phyloP scores from a whole-genome alignment of 192 early-diverging fungal genomes.

The Podila epigama region DNA sequence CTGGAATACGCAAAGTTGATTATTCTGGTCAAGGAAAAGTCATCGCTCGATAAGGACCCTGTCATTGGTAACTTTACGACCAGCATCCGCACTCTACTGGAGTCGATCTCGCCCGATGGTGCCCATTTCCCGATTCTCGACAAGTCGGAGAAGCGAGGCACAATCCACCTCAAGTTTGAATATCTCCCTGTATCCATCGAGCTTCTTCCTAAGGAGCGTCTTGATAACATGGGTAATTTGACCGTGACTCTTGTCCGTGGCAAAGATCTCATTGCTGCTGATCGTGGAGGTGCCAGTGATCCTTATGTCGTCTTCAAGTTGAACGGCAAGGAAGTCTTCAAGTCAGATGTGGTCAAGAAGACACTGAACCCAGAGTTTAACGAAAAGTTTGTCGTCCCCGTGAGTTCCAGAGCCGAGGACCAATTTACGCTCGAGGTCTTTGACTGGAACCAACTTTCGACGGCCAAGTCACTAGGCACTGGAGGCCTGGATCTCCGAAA shows the following conservation, averaged over 20 bases:
- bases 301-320: conserved; percentile 73
- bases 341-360: conserved; percentile 77
- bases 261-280: conserved; percentile 68
- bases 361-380: conserved; percentile 76
- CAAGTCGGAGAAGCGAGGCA: conserved; percentile 31
- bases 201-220: conserved; percentile 55
- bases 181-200: conserved; percentile 56
- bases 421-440: conserved; percentile 70
- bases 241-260: conserved; percentile 66
- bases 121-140: conserved; percentile 27
- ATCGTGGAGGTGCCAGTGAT: conserved; percentile 76
- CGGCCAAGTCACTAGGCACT: conserved; percentile 65
- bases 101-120: conserved; percentile 21
- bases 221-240: conserved; percentile 72
- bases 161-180: conserved; percentile 50
- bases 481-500: conserved; percentile 60
- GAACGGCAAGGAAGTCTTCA: conserved; percentile 71
- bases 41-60: conserved; percentile 50
- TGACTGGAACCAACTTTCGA: conserved; percentile 82
- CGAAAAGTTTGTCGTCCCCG: conserved; percentile 67
- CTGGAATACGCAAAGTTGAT: conserved; percentile 63
- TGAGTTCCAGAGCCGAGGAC: conserved; percentile 61
- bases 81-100: conserved; percentile 26
- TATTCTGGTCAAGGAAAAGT: conserved; percentile 47
- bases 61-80: conserved; percentile 22